Conservation (phyloP, 345 rosid species). For the Syzygium aromaticum region DNA sequence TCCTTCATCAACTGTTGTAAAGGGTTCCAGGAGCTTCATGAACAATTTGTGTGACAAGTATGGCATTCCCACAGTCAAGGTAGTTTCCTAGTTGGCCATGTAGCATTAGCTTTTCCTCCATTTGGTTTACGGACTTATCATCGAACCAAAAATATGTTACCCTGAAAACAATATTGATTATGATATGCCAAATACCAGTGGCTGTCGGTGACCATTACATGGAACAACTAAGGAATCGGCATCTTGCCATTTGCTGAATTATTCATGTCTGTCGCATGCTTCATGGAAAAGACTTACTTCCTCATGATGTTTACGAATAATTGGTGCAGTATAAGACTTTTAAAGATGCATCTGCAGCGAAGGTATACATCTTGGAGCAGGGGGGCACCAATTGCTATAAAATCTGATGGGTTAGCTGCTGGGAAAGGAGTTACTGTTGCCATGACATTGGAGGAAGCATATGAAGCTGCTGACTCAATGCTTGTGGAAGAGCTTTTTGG, state of each 20-base stretch:
- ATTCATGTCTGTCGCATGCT: background rate
- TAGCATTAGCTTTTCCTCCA: background rate
- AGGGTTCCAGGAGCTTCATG: constrained; percentile 95
- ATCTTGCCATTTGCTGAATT: background rate
- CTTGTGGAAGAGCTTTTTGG: constrained; percentile 71
- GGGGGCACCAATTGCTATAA: constrained; percentile 70
- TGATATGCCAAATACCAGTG: background rate
- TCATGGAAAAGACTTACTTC: background rate
- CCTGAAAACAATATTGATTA: background rate
- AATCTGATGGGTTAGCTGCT: constrained; percentile 92
- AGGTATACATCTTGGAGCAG: constrained; percentile 56
- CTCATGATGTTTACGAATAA: background rate
- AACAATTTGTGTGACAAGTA: constrained; percentile 76
- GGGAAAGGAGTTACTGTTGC: constrained; percentile 90
- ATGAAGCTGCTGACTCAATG: constrained; percentile 75
- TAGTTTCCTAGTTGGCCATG: constrained; percentile 6
- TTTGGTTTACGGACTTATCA: background rate
- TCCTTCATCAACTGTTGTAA: constrained; percentile 89
- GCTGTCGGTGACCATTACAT: background rate
- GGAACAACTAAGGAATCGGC: background rate
- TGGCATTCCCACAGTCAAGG: constrained; percentile 90
- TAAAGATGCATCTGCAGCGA: constrained; percentile 53
- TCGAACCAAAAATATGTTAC: background rate
- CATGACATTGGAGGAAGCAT: constrained; percentile 65
- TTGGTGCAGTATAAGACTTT: constrained; percentile 57